Percentiles rank a stretch among this genome's conserved stretches.
Evolutionary conservation across 805 yeast species (phyloP).

Genomic region (Metschnikowia gelsemii): DNA sequence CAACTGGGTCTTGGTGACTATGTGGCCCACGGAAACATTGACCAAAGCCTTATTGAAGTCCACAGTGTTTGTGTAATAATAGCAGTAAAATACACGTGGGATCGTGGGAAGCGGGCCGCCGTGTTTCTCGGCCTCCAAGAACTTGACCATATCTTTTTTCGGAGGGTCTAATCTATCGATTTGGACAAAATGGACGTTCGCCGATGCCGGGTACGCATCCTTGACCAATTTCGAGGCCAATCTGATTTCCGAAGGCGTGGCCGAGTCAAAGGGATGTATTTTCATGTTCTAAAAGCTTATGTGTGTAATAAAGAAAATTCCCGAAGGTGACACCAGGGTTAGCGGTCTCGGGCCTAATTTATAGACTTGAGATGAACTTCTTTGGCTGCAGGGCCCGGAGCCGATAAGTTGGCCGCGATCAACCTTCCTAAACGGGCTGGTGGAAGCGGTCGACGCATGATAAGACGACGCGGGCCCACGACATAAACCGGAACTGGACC

Average conservation of each 20-base stretch:
- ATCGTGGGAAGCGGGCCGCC: slow-evolving; percentile 52
- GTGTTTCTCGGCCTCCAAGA: slow-evolving; percentile 61
- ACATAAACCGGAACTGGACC: too few species aligned
- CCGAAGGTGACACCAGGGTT: too few species aligned
- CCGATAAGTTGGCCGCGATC: too few species aligned
- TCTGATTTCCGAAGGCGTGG: slow-evolving; percentile 57
- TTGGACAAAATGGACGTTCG: slow-evolving; percentile 61
- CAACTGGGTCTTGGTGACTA: slow-evolving; percentile 54
- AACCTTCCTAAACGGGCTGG: too few species aligned
- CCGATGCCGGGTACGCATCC: slow-evolving; percentile 51
- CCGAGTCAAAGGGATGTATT: slow-evolving; percentile 66
- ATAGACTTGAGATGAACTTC: too few species aligned
- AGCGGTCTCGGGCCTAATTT: too few species aligned
- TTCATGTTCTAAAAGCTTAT: too few species aligned
- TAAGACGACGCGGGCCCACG: too few species aligned
- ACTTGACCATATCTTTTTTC: slow-evolving; percentile 65
- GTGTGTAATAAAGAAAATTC: too few species aligned
- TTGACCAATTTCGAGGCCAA: slow-evolving; percentile 59
- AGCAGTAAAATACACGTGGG: slow-evolving; percentile 65
- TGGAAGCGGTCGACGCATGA: too few species aligned
- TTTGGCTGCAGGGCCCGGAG: too few species aligned
- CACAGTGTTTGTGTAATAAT: slow-evolving; percentile 57
- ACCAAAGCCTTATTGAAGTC: slow-evolving; percentile 70
- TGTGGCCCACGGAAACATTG: slow-evolving; percentile 60
- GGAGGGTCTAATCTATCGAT: slow-evolving; percentile 77